Percentiles rank a stretch among this genome's conserved stretches.
These are phyloP conservation scores for Nicotiana rustica DNA, from an alignment of 305 asterid genomes.

Conservation along the genomic window DNA sequence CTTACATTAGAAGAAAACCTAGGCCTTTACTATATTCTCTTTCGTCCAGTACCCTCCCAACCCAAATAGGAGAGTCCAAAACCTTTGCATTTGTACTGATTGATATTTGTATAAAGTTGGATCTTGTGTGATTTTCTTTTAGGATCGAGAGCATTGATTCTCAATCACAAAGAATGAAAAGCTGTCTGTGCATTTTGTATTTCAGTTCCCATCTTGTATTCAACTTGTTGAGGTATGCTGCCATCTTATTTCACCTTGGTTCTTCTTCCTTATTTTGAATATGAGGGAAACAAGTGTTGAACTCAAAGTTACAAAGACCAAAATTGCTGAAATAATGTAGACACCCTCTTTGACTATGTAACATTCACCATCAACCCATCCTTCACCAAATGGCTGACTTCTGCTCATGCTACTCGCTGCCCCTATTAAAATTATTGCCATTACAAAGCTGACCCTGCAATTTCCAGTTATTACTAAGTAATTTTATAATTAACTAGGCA, in stretches of 20 bases:
- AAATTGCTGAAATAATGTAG: constrained; percentile 61
- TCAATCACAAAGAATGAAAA: not conserved
- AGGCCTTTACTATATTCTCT: not conserved
- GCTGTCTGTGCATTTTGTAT: not conserved
- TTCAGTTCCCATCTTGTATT: not conserved
- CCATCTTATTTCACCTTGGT: constrained; percentile 18
- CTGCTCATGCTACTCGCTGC: constrained; percentile 76
- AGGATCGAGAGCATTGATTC: not conserved
- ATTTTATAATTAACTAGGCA: not conserved
- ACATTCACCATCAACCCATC: constrained; percentile 91
- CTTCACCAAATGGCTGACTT: constrained; percentile 69
- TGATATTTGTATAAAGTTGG: not conserved
- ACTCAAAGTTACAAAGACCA: constrained; percentile 57
- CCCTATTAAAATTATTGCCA: constrained; percentile 54
- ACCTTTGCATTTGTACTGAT: not conserved
- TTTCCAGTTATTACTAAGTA: not conserved
- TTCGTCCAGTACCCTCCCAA: not conserved
- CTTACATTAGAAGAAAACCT: constrained; percentile 6
- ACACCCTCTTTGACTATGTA: constrained; percentile 81
- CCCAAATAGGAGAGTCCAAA: not conserved
- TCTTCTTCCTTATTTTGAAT: constrained; percentile 37
- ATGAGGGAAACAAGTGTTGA: constrained; percentile 53
- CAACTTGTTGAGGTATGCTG: not conserved
- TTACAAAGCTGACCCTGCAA: constrained; percentile 77
- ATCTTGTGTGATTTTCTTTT: not conserved